Conservation (phyloP, 495 filamentous ascomycete genomes). For the Venustampulla echinocandica region DNA sequence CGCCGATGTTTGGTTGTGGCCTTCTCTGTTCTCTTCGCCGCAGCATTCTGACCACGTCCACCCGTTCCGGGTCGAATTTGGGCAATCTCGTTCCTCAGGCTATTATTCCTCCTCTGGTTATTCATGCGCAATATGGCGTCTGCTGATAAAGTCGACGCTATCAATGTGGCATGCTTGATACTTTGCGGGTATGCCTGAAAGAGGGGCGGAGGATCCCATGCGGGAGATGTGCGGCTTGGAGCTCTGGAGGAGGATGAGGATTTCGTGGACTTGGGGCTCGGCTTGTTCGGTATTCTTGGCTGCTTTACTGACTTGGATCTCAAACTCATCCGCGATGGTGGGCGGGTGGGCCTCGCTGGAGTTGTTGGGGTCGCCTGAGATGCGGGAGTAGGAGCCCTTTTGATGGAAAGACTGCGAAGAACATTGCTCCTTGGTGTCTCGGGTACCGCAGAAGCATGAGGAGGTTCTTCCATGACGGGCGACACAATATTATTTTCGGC, state of each 20-base stretch:
- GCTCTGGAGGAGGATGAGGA: constrained; percentile 6
- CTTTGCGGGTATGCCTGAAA: constrained; percentile 90
- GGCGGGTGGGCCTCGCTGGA: constrained; percentile 2
- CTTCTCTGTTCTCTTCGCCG: constrained; percentile 17
- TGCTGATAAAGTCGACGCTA: constrained; percentile 41
- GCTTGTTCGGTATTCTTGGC: constrained; percentile 17
- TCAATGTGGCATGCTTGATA: constrained; percentile 44
- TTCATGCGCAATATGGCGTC: constrained; percentile 57
- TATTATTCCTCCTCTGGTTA: constrained; percentile 37
- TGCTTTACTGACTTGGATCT: constrained; percentile 32
- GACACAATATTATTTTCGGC: constrained; percentile 8
- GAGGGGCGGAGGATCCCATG: constrained; percentile 74
- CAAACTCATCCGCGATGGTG: constrained; percentile 14
- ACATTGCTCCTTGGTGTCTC: constrained; percentile 27
- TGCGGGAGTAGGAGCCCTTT: constrained; percentile 33
- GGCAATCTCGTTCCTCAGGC: constrained; percentile 34
- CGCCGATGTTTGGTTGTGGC: constrained; percentile 33
- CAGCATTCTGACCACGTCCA: constrained; percentile 30
- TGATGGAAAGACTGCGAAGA: constrained; percentile 19
- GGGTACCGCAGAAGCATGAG: background rate
- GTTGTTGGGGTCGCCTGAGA: constrained; percentile 5
- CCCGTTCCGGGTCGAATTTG: constrained; percentile 26
- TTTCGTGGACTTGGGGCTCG: constrained; percentile 16
- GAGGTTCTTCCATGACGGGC: constrained; percentile 11
- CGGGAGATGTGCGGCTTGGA: constrained; percentile 23